Percentiles rank a stretch among this genome's conserved stretches.
These are phyloP conservation scores for Bolboschoenoplectus hybrid DNA, from an alignment of 202 grass and related monocot genomes.

Conservation along the genomic window DNA sequence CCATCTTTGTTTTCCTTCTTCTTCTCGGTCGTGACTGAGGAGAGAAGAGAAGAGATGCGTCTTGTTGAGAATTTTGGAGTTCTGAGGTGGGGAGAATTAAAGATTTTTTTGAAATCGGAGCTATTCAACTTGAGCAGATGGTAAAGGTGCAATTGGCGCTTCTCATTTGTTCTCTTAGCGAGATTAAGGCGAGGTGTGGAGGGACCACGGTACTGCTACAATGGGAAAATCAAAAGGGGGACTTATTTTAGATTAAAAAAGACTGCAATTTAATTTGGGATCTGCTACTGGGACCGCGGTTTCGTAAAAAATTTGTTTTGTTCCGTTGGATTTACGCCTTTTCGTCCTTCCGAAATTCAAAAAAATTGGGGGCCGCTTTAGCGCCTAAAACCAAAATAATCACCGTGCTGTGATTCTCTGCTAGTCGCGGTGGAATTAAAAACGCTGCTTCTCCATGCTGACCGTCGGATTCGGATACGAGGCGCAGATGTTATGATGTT, in stretches of 20 bases:
- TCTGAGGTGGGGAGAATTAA: background rate
- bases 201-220: constrained; percentile 29
- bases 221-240: background rate
- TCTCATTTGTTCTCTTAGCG: constrained; percentile 16
- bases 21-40: background rate
- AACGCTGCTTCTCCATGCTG: background rate
- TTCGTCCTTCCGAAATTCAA: constrained; percentile 12
- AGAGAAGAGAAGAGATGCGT: background rate
- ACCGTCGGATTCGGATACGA: background rate
- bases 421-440: background rate
- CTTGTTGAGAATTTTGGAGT: background rate
- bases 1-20: constrained; percentile 35
- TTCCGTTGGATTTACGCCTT: background rate
- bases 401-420: background rate
- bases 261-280: background rate
- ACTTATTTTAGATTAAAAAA: constrained; percentile 1
- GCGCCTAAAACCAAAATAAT: background rate
- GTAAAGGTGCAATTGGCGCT: constrained; percentile 6
- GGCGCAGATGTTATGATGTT: background rate
- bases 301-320: constrained; percentile 2
- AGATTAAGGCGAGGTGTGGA: background rate
- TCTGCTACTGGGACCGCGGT: constrained; percentile 9
- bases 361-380: background rate
- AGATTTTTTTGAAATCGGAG: background rate
- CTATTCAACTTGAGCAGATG: background rate